phyloP scores from a whole-genome alignment of 164 flowering plant genomes.

The Vitis labrusca region DNA sequence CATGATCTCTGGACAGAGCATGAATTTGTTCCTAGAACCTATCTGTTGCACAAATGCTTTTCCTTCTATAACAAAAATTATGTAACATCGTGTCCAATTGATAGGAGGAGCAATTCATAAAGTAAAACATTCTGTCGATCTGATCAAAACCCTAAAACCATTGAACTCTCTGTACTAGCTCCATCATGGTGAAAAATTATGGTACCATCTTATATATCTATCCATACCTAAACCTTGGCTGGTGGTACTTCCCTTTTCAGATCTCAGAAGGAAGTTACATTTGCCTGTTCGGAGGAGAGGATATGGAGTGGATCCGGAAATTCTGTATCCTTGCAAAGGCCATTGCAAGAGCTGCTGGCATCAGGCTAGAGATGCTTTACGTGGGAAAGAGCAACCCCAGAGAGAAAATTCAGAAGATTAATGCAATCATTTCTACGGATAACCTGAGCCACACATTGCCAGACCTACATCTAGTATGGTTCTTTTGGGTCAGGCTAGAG shows the following conservation, averaged over 20 bases:
- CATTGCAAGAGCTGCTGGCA: conserved; percentile 23
- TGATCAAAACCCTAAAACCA: too few relatives aligned
- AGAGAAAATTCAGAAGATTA: conserved; percentile 30
- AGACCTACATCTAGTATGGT: conserved; percentile 38
- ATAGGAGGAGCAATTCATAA: too few relatives aligned
- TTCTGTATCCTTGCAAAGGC: conserved; percentile 24
- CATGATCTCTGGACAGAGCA: too few relatives aligned
- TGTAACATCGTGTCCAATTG: too few relatives aligned
- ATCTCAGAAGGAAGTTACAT: conserved; percentile 28
- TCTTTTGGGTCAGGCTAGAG: conserved; percentile 56
- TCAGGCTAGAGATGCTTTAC: conserved; percentile 45
- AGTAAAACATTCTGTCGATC: too few relatives aligned
- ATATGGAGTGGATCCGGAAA: conserved; percentile 44
- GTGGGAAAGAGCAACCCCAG: conserved; percentile 46
- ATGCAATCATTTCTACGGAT: conserved; percentile 22
- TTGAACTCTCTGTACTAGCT: too few relatives aligned
- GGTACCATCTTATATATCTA: too few relatives aligned
- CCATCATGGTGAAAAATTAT: too few relatives aligned
- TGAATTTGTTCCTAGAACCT: too few relatives aligned
- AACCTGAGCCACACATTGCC: conserved; percentile 33
- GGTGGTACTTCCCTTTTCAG: conserved; percentile 11
- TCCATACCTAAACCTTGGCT: neutral
- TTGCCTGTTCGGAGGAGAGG: conserved; percentile 48
- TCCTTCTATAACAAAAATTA: too few relatives aligned
- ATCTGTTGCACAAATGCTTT: too few relatives aligned